A percentile compares a stretch with the other conserved stretches of the same genome.
phyloP scores from a whole-genome alignment of 208 protist species.

The Acanthamoeba triangularis region DNA sequence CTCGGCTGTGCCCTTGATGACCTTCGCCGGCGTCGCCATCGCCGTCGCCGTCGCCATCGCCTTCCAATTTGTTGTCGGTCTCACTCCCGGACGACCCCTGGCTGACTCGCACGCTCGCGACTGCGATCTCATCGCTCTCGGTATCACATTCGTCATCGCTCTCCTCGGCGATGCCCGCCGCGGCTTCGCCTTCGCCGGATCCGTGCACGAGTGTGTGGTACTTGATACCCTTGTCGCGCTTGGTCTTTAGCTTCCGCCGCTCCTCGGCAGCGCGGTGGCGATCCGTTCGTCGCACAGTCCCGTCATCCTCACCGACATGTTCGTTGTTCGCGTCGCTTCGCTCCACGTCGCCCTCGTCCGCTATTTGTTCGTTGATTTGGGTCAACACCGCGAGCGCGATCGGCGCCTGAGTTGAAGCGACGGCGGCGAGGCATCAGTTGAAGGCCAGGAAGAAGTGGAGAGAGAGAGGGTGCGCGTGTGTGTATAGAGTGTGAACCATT shows the following conservation, averaged over 20 bases:
- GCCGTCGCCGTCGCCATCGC: background rate
- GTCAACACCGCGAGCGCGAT: slow-evolving; percentile 44
- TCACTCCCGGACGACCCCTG: background rate
- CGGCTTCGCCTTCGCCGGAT: background rate
- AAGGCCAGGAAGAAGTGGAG: background rate
- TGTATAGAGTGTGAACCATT: background rate
- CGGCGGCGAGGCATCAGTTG: background rate
- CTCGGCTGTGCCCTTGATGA: background rate
- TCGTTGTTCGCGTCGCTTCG: background rate
- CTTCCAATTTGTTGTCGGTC: background rate
- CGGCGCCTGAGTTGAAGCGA: background rate
- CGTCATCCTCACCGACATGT: background rate
- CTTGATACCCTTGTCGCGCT: background rate
- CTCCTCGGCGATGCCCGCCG: background rate
- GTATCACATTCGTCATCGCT: background rate
- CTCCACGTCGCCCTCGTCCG: background rate
- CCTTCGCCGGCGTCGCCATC: too few relatives aligned
- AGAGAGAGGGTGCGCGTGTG: too few relatives aligned
- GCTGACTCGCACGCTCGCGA: background rate
- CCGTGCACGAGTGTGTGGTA: background rate
- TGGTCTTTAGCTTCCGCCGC: background rate
- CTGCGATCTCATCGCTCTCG: background rate
- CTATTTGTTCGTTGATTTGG: slow-evolving; percentile 45
- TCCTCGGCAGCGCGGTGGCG: background rate
- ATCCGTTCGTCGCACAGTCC: background rate